Conservation (phyloP, 1,139 yeast species). For the Magnusiomyces suaveolens region DNA sequence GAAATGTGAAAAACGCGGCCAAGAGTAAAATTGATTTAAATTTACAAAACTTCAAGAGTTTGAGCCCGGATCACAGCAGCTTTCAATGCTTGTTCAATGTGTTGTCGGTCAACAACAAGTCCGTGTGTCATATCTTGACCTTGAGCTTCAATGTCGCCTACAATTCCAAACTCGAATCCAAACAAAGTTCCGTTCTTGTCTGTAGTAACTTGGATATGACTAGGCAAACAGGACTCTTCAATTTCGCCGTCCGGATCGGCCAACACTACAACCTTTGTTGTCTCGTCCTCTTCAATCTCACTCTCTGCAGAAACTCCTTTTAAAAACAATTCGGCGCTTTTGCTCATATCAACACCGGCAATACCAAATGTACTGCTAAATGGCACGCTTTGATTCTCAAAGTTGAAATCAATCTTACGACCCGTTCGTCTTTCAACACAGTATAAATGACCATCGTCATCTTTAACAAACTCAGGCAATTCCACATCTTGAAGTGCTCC, state of each 20-base stretch:
- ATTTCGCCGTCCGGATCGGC: conserved; percentile 75
- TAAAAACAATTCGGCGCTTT: conserved; percentile 14
- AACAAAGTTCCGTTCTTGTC: conserved; percentile 21
- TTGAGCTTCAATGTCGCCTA: conserved; percentile 14
- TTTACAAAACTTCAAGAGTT: not conserved
- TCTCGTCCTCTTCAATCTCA: conserved; percentile 20
- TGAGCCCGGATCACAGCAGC: not conserved
- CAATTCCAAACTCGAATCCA: conserved; percentile 18
- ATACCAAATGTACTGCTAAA: conserved; percentile 62
- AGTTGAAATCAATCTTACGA: conserved; percentile 25
- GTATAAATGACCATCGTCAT: conserved; percentile 17
- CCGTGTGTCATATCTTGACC: conserved; percentile 12
- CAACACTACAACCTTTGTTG: conserved; percentile 35
- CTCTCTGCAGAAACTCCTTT: not conserved
- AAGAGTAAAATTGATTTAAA: no score
- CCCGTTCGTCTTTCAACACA: conserved; percentile 15
- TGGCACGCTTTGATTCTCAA: not conserved
- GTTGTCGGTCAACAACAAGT: conserved; percentile 13
- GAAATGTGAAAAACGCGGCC: not conserved
- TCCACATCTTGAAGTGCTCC: conserved; percentile 51
- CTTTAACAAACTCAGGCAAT: conserved; percentile 54
- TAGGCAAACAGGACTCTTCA: conserved; percentile 47
- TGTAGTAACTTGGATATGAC: conserved; percentile 37
- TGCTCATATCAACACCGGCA: conserved; percentile 36
- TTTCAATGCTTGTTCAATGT: conserved; percentile 14